These are phyloP conservation scores for Skeletonema tropicum DNA, from an alignment of 108 stramenopile genomes.

Conservation along the genomic window DNA sequence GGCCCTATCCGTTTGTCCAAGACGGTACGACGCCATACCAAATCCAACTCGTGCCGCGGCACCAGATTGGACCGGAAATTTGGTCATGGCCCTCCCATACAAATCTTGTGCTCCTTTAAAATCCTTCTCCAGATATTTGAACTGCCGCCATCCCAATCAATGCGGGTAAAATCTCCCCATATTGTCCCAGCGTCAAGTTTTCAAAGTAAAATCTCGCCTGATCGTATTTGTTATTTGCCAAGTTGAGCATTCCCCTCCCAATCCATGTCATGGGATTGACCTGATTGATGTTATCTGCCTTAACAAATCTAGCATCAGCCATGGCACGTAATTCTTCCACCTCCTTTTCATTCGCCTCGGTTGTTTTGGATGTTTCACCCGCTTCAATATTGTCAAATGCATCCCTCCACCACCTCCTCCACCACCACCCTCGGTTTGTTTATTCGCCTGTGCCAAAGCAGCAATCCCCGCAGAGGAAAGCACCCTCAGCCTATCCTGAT, in stretches of 20 bases:
- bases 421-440: conserved; percentile 23
- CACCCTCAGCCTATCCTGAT: conserved; percentile 59
- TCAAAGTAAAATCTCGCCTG: conserved; percentile 86
- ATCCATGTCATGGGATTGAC: conserved; percentile 90
- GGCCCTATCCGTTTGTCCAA: conserved; percentile 90
- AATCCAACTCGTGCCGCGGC: conserved; percentile 74
- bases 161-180: conserved; percentile 79
- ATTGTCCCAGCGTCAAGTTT: conserved; percentile 71
- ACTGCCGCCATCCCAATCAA: conserved; percentile 85
- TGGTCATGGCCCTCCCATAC: conserved; percentile 75
- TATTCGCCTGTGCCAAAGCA: conserved; percentile 59
- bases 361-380: conserved; percentile 3
- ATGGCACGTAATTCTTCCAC: conserved; percentile 60
- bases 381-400: conserved; percentile 1
- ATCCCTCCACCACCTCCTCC: neutral
- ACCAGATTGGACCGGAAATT: conserved; percentile 42
- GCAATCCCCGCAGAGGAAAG: conserved; percentile 82
- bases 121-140: conserved; percentile 64
- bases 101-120: conserved; percentile 63
- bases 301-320: conserved; percentile 78
- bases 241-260: conserved; percentile 78
- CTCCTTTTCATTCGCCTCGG: conserved; percentile 14
- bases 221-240: conserved; percentile 54
- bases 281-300: conserved; percentile 72
- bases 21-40: conserved; percentile 79